These are phyloP conservation scores for Leucocoprinus leucothites DNA, from an alignment of 768 basidiomycete genomes.

Conservation along the genomic window DNA sequence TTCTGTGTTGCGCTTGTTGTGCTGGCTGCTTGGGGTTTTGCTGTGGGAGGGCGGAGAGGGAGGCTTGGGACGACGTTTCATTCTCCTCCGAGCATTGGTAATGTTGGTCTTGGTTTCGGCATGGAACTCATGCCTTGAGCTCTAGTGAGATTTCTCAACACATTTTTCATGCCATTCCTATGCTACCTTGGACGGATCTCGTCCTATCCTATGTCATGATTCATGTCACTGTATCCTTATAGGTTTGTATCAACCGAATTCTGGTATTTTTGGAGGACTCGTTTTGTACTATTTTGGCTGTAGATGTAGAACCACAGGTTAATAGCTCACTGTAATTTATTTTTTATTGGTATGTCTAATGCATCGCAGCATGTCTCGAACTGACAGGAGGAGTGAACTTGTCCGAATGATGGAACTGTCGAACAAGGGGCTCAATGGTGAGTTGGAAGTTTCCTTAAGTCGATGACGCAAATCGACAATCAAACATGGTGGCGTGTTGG, in stretches of 20 bases:
- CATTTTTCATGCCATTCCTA: neutral
- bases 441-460: too few relatives aligned
- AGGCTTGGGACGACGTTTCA: neutral
- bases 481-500: too few relatives aligned
- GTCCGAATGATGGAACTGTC: neutral
- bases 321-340: neutral
- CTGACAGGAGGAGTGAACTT: too few relatives aligned
- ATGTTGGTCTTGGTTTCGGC: constrained; percentile 1
- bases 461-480: too few relatives aligned
- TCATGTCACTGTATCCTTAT: neutral
- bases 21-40: constrained; percentile 50
- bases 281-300: neutral
- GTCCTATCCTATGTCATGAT: neutral
- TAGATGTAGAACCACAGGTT: neutral
- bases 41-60: constrained; percentile 19
- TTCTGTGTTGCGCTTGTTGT: constrained; percentile 48
- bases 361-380: too few relatives aligned
- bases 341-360: neutral
- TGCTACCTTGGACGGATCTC: neutral
- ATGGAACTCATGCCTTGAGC: neutral
- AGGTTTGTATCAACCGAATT: neutral
- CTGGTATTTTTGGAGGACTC: neutral
- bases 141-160: neutral
- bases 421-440: too few relatives aligned
- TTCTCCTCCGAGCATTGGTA: neutral